Conservation (phyloP, 139 green algal genomes). For the Volvox reticuliferus region DNA sequence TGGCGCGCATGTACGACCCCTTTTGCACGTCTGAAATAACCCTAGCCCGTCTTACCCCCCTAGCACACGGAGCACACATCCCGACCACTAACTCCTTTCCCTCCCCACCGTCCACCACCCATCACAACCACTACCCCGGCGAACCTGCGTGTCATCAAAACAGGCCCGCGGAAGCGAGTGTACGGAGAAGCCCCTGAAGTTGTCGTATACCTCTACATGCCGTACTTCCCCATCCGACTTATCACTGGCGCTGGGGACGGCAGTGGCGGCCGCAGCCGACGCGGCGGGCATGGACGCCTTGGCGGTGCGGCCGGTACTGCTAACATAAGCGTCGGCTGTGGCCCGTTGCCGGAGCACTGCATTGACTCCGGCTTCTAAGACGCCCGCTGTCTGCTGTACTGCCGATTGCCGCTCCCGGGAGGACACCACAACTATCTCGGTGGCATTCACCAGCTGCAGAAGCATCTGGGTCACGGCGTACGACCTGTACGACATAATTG, state of each 20-base stretch:
- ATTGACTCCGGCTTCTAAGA: background rate
- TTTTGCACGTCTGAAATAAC: too few species aligned
- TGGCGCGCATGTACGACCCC: too few species aligned
- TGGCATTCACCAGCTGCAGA: slow-evolving; percentile 7
- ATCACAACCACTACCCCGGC: background rate
- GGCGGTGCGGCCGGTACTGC: background rate
- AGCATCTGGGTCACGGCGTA: slow-evolving; percentile 21
- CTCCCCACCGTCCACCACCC: background rate
- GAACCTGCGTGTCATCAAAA: slow-evolving; percentile 28
- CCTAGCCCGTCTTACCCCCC: background rate
- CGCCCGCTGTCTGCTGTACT: background rate
- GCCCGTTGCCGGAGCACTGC: background rate
- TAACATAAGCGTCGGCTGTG: background rate
- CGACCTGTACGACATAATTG: slow-evolving; percentile 5
- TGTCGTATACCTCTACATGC: background rate
- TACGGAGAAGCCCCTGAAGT: background rate
- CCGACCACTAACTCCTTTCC: background rate
- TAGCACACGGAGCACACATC: background rate
- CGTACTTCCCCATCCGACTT: too few species aligned
- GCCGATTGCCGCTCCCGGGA: background rate
- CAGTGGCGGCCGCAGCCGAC: background rate
- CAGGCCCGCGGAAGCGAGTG: background rate
- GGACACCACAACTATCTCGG: slow-evolving; percentile 6
- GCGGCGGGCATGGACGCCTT: background rate
- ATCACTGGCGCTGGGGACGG: too few species aligned